These are phyloP conservation scores for Sphaerulina musiva DNA, from an alignment of 2,329 filamentous ascomycete species.

Conservation along the genomic window DNA sequence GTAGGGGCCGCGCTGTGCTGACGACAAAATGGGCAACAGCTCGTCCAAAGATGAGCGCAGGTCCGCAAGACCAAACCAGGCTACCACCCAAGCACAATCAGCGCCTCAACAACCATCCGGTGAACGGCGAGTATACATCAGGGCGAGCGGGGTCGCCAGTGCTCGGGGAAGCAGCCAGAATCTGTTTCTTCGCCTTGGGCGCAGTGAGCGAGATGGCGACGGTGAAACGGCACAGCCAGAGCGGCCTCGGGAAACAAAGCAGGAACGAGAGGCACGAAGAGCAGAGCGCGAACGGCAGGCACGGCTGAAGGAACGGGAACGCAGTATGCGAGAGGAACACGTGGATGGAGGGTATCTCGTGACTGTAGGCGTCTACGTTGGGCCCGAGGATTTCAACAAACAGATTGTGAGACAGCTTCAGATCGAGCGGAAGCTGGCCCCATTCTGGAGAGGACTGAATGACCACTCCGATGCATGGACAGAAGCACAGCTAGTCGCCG, in stretches of 20 bases:
- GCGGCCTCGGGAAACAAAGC: conserved; percentile 74
- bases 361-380: conserved; percentile 88
- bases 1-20: conserved; percentile 8
- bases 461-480: conserved; percentile 86
- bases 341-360: conserved; percentile 93
- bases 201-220: conserved; percentile 42
- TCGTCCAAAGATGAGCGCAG: conserved; percentile 43
- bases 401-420: conserved; percentile 80
- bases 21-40: conserved; percentile 41
- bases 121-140: conserved; percentile 38
- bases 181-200: conserved; percentile 52
- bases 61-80: conserved; percentile 32
- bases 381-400: conserved; percentile 90
- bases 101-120: conserved; percentile 21
- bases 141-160: conserved; percentile 37
- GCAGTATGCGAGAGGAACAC: conserved; percentile 83
- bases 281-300: conserved; percentile 72
- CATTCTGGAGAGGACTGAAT: conserved; percentile 90
- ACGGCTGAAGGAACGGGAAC: conserved; percentile 76
- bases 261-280: conserved; percentile 81
- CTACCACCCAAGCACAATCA: conserved; percentile 24
- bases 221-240: conserved; percentile 45
- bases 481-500: conserved; percentile 90
- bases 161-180: conserved; percentile 51
- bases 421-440: conserved; percentile 88